Evolutionary conservation across 257 asterid genomes (phyloP).

Genomic region (Leptodermis oblonga): DNA sequence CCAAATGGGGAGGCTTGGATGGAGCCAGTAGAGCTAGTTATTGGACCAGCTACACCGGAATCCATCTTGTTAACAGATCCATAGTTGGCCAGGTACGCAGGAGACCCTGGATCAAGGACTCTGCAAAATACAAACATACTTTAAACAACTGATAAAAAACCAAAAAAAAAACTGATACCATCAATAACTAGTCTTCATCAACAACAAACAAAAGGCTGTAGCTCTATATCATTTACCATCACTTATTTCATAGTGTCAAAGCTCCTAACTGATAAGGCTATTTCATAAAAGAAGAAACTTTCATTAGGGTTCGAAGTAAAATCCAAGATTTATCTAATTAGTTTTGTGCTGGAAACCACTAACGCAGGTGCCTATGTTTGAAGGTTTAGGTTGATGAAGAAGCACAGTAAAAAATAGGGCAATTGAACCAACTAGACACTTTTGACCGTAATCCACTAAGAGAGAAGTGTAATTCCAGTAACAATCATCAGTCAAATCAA

Average conservation of each 20-base stretch:
- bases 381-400: neutral
- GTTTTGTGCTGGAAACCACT: too few relatives aligned
- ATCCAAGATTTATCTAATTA: too few relatives aligned
- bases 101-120: slow-evolving; percentile 32
- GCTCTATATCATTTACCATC: neutral
- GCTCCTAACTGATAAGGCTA: neutral
- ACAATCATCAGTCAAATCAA: neutral
- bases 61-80: slow-evolving; percentile 10
- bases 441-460: neutral
- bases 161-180: neutral
- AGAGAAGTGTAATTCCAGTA: neutral
- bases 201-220: neutral
- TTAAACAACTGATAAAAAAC: neutral
- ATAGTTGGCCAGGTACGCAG: slow-evolving; percentile 7
- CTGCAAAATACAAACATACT: slow-evolving; percentile 23
- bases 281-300: neutral
- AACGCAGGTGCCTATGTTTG: too few relatives aligned
- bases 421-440: neutral
- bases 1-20: slow-evolving; percentile 19
- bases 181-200: neutral
- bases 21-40: slow-evolving; percentile 19
- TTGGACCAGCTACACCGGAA: slow-evolving; percentile 19
- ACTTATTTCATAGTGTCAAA: neutral
- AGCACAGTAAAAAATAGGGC: neutral
- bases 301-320: too few relatives aligned